phyloP scores from a whole-genome alignment of 495 filamentous ascomycete species.

The Margaritispora aquatica region DNA sequence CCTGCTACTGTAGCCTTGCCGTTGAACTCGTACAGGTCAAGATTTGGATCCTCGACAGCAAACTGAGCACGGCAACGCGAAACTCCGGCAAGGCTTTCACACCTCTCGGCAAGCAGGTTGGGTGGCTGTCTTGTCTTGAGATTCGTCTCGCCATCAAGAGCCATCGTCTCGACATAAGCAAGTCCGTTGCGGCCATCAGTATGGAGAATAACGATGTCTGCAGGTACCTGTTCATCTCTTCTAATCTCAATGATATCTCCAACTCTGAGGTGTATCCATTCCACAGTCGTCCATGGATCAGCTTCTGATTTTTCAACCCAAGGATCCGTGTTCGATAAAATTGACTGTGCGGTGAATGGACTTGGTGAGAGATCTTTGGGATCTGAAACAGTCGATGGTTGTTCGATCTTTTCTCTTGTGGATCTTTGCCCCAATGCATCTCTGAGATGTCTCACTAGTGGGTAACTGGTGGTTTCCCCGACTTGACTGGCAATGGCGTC shows the following conservation, averaged over 20 bases:
- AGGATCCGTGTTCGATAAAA: slow-evolving; percentile 8
- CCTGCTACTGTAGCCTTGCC: slow-evolving; percentile 64
- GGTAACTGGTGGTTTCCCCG: not conserved
- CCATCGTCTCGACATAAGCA: slow-evolving; percentile 93
- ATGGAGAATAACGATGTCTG: slow-evolving; percentile 74
- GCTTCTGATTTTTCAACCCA: not conserved
- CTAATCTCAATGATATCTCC: slow-evolving; percentile 75
- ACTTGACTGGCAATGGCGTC: not conserved
- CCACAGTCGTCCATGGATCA: slow-evolving; percentile 50
- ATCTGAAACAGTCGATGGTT: not conserved
- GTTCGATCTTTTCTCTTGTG: not conserved
- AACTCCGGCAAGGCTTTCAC: slow-evolving; percentile 52
- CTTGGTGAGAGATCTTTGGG: not conserved
- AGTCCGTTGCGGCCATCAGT: slow-evolving; percentile 64
- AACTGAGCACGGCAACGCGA: slow-evolving; percentile 45
- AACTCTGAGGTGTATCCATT: slow-evolving; percentile 76
- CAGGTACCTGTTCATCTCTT: slow-evolving; percentile 74
- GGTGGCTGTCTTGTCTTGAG: slow-evolving; percentile 80
- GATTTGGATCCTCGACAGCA: slow-evolving; percentile 84
- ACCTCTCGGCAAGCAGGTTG: slow-evolving; percentile 56
- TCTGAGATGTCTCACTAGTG: not conserved
- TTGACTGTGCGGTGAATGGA: not conserved
- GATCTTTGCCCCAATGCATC: not conserved
- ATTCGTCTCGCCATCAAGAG: slow-evolving; percentile 90
- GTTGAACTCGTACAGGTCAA: slow-evolving; percentile 88